phyloP scores from a whole-genome alignment of 75 land plant genomes.

The Picea sitchensis region DNA sequence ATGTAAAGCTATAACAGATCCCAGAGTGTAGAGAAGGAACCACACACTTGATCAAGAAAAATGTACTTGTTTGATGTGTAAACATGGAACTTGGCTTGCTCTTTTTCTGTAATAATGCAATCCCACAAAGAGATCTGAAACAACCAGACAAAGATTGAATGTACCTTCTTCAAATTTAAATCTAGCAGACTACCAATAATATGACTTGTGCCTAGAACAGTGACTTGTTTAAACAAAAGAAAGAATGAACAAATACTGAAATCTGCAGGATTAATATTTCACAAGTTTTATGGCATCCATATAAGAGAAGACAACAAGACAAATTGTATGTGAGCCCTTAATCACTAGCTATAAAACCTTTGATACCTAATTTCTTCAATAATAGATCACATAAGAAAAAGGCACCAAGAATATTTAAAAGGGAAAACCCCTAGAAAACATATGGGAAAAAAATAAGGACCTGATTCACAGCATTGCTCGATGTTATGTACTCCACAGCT shows the following conservation, averaged over 20 bases:
- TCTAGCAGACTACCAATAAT: background rate
- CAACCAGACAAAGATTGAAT: background rate
- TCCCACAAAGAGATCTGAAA: slow-evolving; percentile 51
- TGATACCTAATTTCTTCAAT: background rate
- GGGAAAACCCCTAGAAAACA: background rate
- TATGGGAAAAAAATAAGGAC: slow-evolving; percentile 5
- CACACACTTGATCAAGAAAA: slow-evolving; percentile 32
- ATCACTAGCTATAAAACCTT: background rate
- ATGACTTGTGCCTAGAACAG: background rate
- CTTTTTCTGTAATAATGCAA: slow-evolving; percentile 27
- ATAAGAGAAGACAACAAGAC: too few relatives aligned
- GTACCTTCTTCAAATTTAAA: background rate
- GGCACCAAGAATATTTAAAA: background rate
- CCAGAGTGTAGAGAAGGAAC: background rate
- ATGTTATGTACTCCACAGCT: slow-evolving; percentile 42
- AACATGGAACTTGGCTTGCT: slow-evolving; percentile 32
- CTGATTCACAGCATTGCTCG: slow-evolving; percentile 40
- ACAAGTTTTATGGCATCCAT: background rate
- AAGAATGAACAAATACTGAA: background rate
- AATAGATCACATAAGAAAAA: background rate
- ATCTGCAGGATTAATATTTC: background rate
- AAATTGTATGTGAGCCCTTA: background rate
- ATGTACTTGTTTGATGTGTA: slow-evolving; percentile 25
- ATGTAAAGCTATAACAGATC: too few relatives aligned
- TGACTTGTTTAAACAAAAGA: background rate